Base-by-base conservation (phyloP, 2,329 filamentous ascomycete genomes). In the Alternaria atra region DNA sequence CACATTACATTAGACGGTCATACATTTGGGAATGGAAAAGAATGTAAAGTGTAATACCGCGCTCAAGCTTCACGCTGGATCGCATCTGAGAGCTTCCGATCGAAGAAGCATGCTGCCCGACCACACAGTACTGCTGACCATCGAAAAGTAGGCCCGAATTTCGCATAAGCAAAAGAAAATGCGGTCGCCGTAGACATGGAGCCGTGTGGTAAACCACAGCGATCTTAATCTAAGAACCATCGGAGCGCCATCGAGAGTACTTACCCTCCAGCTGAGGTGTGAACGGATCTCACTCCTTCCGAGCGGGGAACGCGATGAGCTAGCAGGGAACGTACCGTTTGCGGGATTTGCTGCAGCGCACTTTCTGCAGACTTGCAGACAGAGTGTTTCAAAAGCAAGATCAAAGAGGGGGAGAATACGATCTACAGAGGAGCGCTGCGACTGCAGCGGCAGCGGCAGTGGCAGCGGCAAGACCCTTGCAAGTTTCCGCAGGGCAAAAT, bases 401-500 rank as follows among this genome's bases (percentile, higher is more conserved):
- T 37, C 2, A 50, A 50, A 37, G 46, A 50, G 46, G 20, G n/a
- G 46, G 13, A 50, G 32, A 27, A 12, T n/a, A 32, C 30, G 46
- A 50, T 35, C 5, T 37, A 12, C 32, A 50, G 20, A 50, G 23
- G 1, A 50, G 20, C 15, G 32, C 9, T 50, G 46, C 46, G 46
- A 50, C 46, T 32, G 46, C 46, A 0, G 8, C 32, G 30, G 46
- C 8, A 25, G 17, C 46, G 46, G 46, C 46, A 0, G 8, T 20
- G 30, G 46, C 8, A 25, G 17, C 46, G 46, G 30, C 46, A 27
- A 20, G 46, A 27, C 46, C 46, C 30, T 25, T 6, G 30, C 46
- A 50, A 50, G 46, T 5, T 50, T 37, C 46, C 46, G 46, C 30
- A 35, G 17, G 46, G 46, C 30, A 50, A 50, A 17, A 50, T 35